A percentile compares a stretch with the other conserved stretches of the same genome.
phyloP scores from a whole-genome alignment of 2,329 filamentous ascomycete genomes.

The Aspergillus flavus region DNA sequence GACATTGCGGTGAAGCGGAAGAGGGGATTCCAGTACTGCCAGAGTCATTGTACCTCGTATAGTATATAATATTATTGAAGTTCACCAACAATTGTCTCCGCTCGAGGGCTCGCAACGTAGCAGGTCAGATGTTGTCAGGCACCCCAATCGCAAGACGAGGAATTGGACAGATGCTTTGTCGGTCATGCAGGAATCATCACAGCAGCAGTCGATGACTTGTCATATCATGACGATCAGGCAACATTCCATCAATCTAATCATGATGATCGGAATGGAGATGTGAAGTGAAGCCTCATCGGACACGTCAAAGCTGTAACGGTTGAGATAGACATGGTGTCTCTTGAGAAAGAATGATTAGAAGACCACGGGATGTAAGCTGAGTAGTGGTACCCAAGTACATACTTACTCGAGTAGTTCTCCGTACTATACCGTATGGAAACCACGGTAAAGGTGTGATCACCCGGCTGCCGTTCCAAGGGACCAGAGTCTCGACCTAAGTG shows the following conservation, averaged over 20 bases:
- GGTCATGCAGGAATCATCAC: neutral
- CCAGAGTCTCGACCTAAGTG: conserved; percentile 15
- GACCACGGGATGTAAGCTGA: neutral
- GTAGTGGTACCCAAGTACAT: neutral
- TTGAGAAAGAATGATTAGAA: no score
- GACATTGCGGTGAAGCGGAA: neutral
- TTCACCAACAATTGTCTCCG: neutral
- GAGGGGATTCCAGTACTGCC: neutral
- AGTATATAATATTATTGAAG: no score
- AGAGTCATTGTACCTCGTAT: neutral
- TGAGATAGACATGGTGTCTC: no score
- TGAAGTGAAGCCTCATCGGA: neutral
- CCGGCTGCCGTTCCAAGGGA: conserved; percentile 9
- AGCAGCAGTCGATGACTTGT: neutral
- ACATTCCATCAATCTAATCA: conserved; percentile 15
- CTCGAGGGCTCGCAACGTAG: neutral
- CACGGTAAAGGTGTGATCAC: conserved; percentile 11
- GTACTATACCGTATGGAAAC: conserved; percentile 12
- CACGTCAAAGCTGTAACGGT: neutral
- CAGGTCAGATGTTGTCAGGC: neutral
- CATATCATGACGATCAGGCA: neutral
- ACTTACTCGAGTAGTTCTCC: no score
- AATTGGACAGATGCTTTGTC: neutral
- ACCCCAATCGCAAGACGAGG: neutral
- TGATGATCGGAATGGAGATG: conserved; percentile 5